phyloP scores from a whole-genome alignment of 495 filamentous ascomycete genomes.

The Peziza echinospora region DNA sequence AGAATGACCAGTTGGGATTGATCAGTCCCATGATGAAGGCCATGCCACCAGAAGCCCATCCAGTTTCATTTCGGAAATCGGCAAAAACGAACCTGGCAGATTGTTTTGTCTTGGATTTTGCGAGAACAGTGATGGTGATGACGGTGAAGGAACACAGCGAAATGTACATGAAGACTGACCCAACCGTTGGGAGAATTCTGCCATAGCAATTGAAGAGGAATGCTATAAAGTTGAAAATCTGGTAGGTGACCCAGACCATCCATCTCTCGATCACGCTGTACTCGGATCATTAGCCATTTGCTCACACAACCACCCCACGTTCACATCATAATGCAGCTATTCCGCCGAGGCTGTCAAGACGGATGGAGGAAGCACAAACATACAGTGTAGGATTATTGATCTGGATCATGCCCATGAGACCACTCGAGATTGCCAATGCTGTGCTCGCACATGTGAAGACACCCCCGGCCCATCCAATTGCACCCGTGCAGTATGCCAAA shows the following conservation, averaged over 20 bases:
- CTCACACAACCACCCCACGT: neutral
- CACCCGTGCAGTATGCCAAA: constrained; percentile 34
- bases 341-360: neutral
- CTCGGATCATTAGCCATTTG: neutral
- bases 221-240: constrained; percentile 32
- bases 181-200: constrained; percentile 28
- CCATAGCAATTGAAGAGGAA: constrained; percentile 41
- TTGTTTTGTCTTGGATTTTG: constrained; percentile 32
- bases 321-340: neutral
- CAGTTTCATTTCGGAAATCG: constrained; percentile 39
- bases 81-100: constrained; percentile 37
- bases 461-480: constrained; percentile 35
- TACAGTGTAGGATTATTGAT: constrained; percentile 37
- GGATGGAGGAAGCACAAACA: constrained; percentile 5
- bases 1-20: constrained; percentile 40
- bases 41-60: constrained; percentile 35
- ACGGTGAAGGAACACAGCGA: constrained; percentile 34
- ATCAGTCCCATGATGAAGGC: constrained; percentile 45
- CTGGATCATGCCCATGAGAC: constrained; percentile 35
- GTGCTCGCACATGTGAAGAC: constrained; percentile 37
- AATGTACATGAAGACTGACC: constrained; percentile 25
- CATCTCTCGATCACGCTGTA: constrained; percentile 30
- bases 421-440: constrained; percentile 31
- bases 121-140: constrained; percentile 34
- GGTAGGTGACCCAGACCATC: constrained; percentile 32